Conservation (phyloP, 352 stramenopile species). For the Hyaloperonospora arabidopsidis region DNA sequence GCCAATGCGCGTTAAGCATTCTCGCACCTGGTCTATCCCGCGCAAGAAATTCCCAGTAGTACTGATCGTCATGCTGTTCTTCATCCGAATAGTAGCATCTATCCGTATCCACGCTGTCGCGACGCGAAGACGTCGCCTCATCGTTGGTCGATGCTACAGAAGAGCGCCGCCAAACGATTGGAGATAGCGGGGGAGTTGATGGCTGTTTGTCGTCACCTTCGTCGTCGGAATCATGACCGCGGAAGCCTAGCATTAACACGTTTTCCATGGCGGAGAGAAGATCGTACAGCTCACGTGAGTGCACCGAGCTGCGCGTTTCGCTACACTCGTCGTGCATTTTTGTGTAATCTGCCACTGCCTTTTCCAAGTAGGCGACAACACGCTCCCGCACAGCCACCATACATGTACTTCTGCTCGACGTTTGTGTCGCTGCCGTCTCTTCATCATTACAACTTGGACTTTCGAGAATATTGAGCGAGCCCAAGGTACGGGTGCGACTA, state of each 20-base stretch:
- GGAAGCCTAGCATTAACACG: constrained; percentile 59
- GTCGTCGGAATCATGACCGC: constrained; percentile 24
- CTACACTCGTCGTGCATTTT: constrained; percentile 50
- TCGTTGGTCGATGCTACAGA: constrained; percentile 13
- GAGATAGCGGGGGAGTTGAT: constrained; percentile 24
- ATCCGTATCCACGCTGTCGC: constrained; percentile 20
- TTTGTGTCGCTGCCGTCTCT: constrained; percentile 9
- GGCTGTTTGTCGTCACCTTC: constrained; percentile 13
- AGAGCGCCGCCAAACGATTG: constrained; percentile 11
- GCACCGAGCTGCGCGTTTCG: constrained; percentile 59
- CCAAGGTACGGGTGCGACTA: constrained; percentile 11
- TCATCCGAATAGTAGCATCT: constrained; percentile 17
- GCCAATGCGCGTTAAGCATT: constrained; percentile 49
- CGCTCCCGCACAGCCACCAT: constrained; percentile 38
- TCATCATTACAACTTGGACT: constrained; percentile 22
- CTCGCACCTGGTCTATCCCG: constrained; percentile 40
- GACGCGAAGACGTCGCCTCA: constrained; percentile 13
- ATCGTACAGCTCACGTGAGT: constrained; percentile 61
- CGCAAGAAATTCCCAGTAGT: constrained; percentile 70
- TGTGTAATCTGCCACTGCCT: constrained; percentile 44
- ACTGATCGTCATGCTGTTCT: constrained; percentile 26
- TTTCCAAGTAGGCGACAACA: constrained; percentile 50
- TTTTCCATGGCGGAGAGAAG: constrained; percentile 63
- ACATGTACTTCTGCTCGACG: constrained; percentile 8
- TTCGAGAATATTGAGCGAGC: constrained; percentile 21